Evolutionary conservation across 2,329 filamentous ascomycete species (phyloP).

Genomic region (Penicillium palitans): DNA sequence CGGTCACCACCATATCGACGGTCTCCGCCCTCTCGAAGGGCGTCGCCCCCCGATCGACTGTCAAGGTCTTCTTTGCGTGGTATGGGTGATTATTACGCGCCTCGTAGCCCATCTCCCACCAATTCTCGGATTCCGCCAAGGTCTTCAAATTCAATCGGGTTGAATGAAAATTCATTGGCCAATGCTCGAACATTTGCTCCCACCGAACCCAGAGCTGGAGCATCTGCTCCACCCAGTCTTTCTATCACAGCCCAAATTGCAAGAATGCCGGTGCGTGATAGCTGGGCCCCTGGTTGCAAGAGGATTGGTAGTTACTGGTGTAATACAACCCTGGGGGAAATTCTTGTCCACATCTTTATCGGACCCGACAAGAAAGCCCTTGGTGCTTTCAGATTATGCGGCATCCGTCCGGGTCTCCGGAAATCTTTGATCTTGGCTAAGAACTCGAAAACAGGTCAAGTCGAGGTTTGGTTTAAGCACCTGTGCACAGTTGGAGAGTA

Average conservation of each 20-base stretch:
- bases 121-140: background rate
- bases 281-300: background rate
- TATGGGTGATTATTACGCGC: background rate
- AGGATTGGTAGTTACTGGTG: background rate
- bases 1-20: background rate
- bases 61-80: background rate
- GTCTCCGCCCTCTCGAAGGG: background rate
- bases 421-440: background rate
- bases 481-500: slow-evolving; percentile 1
- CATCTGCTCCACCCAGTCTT: background rate
- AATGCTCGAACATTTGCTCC: too few relatives aligned
- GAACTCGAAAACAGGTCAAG: background rate
- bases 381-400: slow-evolving; percentile 6
- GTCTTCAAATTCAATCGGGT: background rate
- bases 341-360: background rate
- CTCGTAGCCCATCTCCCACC: background rate
- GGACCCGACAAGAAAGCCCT: background rate
- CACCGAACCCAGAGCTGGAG: background rate
- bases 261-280: background rate
- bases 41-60: background rate
- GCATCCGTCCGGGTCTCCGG: background rate
- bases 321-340: background rate
- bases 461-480: slow-evolving; percentile 7
- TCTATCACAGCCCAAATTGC: background rate
- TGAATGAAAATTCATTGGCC: background rate